Evolutionary conservation across 2,329 filamentous ascomycete genomes (phyloP), one percentile per base, ranked within the genome.

Genomic region (Coleophoma crateriformis): DNA sequence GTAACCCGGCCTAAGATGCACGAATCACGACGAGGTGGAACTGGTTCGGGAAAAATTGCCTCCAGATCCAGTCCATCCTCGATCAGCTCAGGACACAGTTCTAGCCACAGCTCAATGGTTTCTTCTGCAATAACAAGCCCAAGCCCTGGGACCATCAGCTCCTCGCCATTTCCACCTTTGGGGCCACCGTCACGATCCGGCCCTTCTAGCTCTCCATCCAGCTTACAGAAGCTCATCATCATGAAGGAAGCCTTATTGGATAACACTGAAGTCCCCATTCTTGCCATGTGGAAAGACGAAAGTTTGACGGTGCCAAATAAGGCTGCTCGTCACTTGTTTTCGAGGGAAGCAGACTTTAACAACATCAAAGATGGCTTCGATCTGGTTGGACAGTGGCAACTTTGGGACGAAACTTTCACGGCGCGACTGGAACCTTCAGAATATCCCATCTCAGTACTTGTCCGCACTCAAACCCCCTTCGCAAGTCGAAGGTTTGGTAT

Each of bases 211-310:
- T 74, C 79, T 2, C 82, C 85, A 0, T 85, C 85, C 0, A 72
- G 86, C 12, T 74, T 90, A 20, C 82, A 88, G 58, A 92, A 90
- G 63, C 80, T 88, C 48, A 81, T 79, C 7, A 73, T 84, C 46
- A 81, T 92, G 71, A 91, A 90, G 64, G 87, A 91, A 62, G 86
- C 87, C 1, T 74, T 91, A 17, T 70, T 92, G 7, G 86, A 90
- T 61, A 87, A 82, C 37, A 87, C 88, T 22, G 78, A 82, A 53
- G 82, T 88, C 62, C 87, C 88, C 0, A 84, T 89, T 19, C 71
- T 90, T 41, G 84, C 85, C 20, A 87, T 90, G 82, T 91, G 88
- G 88, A 86, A 84, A 61, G 88, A 92, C 56, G 81, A 85, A 47
- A 85, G 80, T 44, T 82, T 90, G 43, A 83, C 81, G 0, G 82